These are phyloP conservation scores for Phytophthora idaei DNA, from an alignment of 352 stramenopile genomes.

Conservation along the genomic window DNA sequence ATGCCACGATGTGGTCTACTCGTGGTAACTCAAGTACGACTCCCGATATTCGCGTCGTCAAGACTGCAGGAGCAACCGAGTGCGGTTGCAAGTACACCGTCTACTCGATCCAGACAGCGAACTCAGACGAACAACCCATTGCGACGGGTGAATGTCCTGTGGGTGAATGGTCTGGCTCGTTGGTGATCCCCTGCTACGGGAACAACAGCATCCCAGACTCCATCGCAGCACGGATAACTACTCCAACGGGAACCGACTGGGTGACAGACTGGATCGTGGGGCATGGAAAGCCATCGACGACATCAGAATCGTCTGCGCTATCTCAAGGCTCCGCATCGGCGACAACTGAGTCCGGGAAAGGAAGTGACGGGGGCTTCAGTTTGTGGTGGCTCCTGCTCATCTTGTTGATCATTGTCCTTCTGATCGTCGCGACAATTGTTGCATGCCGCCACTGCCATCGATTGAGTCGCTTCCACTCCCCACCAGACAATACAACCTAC, in stretches of 20 bases:
- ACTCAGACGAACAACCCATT: background rate
- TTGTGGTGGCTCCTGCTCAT: slow-evolving; percentile 34
- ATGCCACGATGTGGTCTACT: slow-evolving; percentile 25
- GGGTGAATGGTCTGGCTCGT: slow-evolving; percentile 20
- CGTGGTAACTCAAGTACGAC: slow-evolving; percentile 8
- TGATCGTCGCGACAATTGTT: slow-evolving; percentile 29
- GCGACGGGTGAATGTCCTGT: slow-evolving; percentile 16
- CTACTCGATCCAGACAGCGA: slow-evolving; percentile 29
- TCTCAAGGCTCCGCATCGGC: slow-evolving; percentile 25
- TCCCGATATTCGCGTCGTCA: slow-evolving; percentile 27
- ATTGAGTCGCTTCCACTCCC: slow-evolving; percentile 25
- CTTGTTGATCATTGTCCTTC: slow-evolving; percentile 22
- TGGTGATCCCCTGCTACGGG: slow-evolving; percentile 45
- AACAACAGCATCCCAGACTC: slow-evolving; percentile 14
- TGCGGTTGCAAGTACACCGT: slow-evolving; percentile 21
- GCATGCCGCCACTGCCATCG: slow-evolving; percentile 30
- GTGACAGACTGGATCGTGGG: slow-evolving; percentile 36
- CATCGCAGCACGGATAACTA: slow-evolving; percentile 12
- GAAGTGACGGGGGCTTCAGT: slow-evolving; percentile 7
- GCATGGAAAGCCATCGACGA: background rate
- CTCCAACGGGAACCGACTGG: slow-evolving; percentile 21
- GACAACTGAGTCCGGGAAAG: slow-evolving; percentile 12
- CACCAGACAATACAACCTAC: slow-evolving; percentile 29
- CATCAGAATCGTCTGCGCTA: slow-evolving; percentile 1
- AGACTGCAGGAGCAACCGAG: slow-evolving; percentile 14